Conservation (phyloP, 768 basidiomycete genomes). For the Russula lepida region DNA sequence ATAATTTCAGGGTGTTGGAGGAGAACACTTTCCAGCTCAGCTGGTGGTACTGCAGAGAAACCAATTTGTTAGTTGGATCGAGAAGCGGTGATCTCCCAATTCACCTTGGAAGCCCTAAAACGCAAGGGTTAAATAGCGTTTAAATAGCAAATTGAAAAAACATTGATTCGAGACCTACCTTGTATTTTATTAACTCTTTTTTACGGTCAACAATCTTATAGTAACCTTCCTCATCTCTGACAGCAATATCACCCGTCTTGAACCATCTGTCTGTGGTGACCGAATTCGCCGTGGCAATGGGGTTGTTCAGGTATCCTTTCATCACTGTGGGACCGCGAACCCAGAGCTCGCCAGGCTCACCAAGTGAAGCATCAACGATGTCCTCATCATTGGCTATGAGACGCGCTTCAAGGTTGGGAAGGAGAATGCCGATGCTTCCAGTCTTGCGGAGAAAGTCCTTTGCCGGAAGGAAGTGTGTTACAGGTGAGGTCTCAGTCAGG, state of each 20-base stretch:
- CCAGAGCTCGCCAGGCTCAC: constrained; percentile 75
- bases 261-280: constrained; percentile 76
- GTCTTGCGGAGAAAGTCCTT: constrained; percentile 39
- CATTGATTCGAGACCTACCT: constrained; percentile 30
- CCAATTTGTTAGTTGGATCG: neutral
- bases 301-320: constrained; percentile 80
- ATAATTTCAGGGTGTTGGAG: constrained; percentile 67
- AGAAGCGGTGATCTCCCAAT: constrained; percentile 7
- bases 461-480: constrained; percentile 46
- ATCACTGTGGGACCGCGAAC: constrained; percentile 68
- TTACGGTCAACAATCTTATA: constrained; percentile 67
- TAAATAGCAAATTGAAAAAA: neutral
- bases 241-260: constrained; percentile 80
- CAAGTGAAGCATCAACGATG: constrained; percentile 40
- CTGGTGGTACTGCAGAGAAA: constrained; percentile 60
- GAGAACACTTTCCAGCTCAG: constrained; percentile 73
- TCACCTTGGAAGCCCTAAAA: constrained; percentile 66
- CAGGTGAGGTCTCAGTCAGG: constrained; percentile 77
- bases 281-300: constrained; percentile 54
- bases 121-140: neutral
- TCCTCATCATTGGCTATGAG: constrained; percentile 58
- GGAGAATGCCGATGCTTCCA: constrained; percentile 59
- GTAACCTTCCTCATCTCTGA: constrained; percentile 58
- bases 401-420: constrained; percentile 71
- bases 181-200: constrained; percentile 74